Base-by-base conservation (phyloP, 2,329 filamentous ascomycete genomes). In the Keithomyces neogunnii region DNA sequence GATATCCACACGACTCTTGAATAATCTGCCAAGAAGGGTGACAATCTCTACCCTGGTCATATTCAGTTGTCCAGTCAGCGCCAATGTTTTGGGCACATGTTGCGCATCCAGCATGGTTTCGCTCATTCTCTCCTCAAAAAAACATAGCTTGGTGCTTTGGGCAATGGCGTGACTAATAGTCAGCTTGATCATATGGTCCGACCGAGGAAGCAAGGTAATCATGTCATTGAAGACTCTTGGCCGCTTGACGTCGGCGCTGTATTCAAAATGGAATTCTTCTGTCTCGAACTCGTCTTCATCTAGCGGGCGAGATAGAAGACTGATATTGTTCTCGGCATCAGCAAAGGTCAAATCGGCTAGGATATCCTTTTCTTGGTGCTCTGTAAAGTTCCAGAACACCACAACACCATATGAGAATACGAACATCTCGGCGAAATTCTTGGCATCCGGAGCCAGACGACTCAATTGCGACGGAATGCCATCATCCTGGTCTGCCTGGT, bases 321-420 rank as follows among this genome's bases (percentile, higher is more conserved):
- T 81, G 19, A 71, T 64, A 47, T 79, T 76, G 19, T 78, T 78
- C 53, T 85, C 81, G 50, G 80, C 82, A 57, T 84, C 81, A 9
- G 88, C 88, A 69, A 99, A 97, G 1, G 90, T 93, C 50, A 99
- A 74, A 67, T 99, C 93, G 39, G 93, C 93, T 28, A 99, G 79
- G 45, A 97, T 89, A 61, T 96, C 91, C 69, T 96, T 96, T 67
- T 99, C 93, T 66, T 99, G 93, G 57, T 86, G 81, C 67, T 96
- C 91, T 9, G 89, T 92, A 61, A 99, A 96, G 67, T 99, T 99
- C 93, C 93, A 99, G 66, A 99, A 96, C 4, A 99, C 93, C 0
- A 93, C 92, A 1, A 99, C 92, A 26, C 93, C 93, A 63, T 99
- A 99, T 13, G 88, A 92, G 68, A 95, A 97, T 60, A 99, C 86